Base-by-base conservation (phyloP, 805 yeast species). In the Nakazawaea molendinolei region DNA sequence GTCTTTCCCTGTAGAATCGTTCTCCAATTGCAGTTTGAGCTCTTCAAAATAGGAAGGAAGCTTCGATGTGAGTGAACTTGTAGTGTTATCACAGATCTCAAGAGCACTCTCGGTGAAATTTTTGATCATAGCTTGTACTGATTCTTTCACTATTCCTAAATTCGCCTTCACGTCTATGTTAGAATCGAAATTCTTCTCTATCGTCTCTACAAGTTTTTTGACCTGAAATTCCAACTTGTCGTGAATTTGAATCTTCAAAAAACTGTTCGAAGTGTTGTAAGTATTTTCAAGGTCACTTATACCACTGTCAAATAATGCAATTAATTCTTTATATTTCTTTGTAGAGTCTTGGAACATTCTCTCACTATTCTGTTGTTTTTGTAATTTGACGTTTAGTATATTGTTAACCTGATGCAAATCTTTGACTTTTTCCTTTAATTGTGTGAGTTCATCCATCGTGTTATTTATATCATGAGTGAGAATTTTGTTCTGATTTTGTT, bases 401-500 rank as follows among this genome's bases (percentile, higher is more conserved):
- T 46, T 48, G 10, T 55, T 52, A 16, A 47, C 22, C 2, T 54
- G 31, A 43, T 37, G 36, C 44, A 48, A 16, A 44, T 51, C 19
- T 19, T 46, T 41, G 33, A 41, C 44, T 34, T 50, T 48, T 2
- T 43, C 28, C 28, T 49, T 31, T 8, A 47, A 37, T 32, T 45
- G 50, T 10, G 38, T 20, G 16, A 49, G 56, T 28, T 56, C 51
- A 14, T 37, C 41, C 22, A 42, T 50, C 36, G 48, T 49, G 6
- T 5, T 12, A 15, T 39, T 23, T 22, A 45, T 40, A 20, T 47
- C 44, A 18, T 29, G 36, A 20, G 48, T 42, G n/a, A 51, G 36
- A 28, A 40, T 42, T 27, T 52, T 48, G 36, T 65, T 56, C 42
- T 69, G 70, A 23, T 56, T 52, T 21, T 51, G 51, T 18, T 71